Conservation (phyloP, 768 basidiomycete species). For the Phylloporus scabripes region DNA sequence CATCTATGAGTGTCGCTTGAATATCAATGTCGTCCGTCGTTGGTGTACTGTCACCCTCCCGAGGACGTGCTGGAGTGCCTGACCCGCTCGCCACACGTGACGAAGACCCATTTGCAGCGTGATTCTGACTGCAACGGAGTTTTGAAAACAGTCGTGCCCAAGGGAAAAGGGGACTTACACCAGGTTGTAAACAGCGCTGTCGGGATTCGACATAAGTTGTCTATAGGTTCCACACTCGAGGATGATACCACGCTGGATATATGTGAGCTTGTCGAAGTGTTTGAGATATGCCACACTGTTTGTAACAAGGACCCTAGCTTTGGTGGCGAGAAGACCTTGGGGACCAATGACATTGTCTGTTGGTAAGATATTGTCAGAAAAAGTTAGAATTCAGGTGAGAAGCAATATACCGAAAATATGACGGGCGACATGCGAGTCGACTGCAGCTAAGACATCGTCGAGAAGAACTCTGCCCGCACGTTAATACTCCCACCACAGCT, state of each 20-base stretch:
- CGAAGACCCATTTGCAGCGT: constrained; percentile 38
- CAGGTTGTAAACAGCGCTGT: constrained; percentile 64
- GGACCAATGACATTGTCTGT: no score
- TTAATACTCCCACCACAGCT: not conserved
- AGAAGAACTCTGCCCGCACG: constrained; percentile 52
- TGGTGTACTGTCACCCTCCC: constrained; percentile 19
- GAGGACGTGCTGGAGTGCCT: constrained; percentile 44
- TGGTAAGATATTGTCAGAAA: no score
- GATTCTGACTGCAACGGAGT: constrained; percentile 36
- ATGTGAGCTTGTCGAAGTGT: no score
- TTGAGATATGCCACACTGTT: no score
- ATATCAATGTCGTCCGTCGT: constrained; percentile 15
- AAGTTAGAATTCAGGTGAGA: no score
- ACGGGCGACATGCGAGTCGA: constrained; percentile 30
- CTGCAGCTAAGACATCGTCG: constrained; percentile 85
- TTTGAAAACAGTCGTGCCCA: not conserved
- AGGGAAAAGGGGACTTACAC: constrained; percentile 45
- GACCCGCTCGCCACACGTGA: constrained; percentile 39
- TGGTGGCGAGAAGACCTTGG: no score
- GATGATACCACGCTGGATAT: no score
- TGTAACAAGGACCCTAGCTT: no score
- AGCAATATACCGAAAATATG: no score
- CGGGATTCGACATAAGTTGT: no score
- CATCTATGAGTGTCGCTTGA: no score
- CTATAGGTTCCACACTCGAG: no score